These are phyloP conservation scores for Onygena corvina DNA, from an alignment of 2,329 filamentous ascomycete genomes.

Conservation along the genomic window DNA sequence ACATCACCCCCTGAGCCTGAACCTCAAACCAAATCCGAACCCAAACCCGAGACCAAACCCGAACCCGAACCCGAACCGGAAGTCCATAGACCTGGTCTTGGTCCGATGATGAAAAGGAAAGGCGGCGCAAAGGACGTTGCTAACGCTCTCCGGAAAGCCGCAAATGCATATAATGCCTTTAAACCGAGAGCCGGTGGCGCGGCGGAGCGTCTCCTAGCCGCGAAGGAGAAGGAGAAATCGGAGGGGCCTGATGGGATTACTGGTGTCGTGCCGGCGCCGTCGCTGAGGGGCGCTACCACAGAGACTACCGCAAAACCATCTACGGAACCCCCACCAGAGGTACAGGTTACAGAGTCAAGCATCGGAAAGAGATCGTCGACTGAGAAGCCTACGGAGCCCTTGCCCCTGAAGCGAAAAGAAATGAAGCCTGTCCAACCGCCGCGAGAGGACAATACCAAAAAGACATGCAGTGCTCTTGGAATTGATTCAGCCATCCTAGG, in stretches of 20 bases:
- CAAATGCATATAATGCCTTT: conserved; percentile 59
- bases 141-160: conserved; percentile 67
- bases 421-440: conserved; percentile 40
- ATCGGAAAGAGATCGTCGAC: conserved; percentile 17
- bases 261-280: conserved; percentile 69
- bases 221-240: conserved; percentile 41
- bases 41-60: conserved; percentile 25
- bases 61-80: conserved; percentile 31
- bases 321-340: conserved; percentile 25
- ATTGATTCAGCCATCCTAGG: conserved; percentile 67
- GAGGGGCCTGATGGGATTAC: conserved; percentile 82
- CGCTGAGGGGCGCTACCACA: conserved; percentile 29
- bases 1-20: not conserved
- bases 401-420: conserved; percentile 4
- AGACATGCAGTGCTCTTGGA: conserved; percentile 64
- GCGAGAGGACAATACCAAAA: conserved; percentile 60
- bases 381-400: conserved; percentile 17
- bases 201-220: conserved; percentile 60
- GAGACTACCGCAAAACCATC: conserved; percentile 21
- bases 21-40: conserved; percentile 20
- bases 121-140: conserved; percentile 58
- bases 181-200: conserved; percentile 81
- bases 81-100: conserved; percentile 59
- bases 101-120: conserved; percentile 81
- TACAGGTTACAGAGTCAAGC: conserved; percentile 30